Base-by-base conservation (phyloP, 2,329 filamentous ascomycete species). In the Aureobasidium musti region DNA sequence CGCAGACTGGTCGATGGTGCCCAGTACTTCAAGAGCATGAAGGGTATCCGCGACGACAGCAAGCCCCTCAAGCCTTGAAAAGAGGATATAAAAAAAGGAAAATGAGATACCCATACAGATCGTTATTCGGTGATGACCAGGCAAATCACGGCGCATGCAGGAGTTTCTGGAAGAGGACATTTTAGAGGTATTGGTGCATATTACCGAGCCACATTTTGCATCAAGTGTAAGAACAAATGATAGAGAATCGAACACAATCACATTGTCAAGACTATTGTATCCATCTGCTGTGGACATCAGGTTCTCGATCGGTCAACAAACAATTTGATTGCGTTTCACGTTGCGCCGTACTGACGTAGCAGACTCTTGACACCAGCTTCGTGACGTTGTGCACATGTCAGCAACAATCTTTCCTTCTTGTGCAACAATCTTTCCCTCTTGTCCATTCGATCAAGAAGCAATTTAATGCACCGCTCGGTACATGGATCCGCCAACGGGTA, bases 1-100 rank as follows among this genome's bases (percentile, higher is more conserved):
- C 80, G 87, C 69, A 81, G 87, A 69, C 79, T 89, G 69, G 81
- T 83, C 57, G 87, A 89, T 65, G 86, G 86, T 71, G 84, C 84
- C 57, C 86, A 87, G 77, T 75, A 80, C 67, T 87, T 87, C 74
- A 82, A 84, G 78, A 82, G 72, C 66, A 76, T 67, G 68, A 69
- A 71, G 68, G 74, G 74, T 8, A 72, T 75, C 39, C 67, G 73
- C 19, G 65, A 67, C 41, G 67, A 45, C 70, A 69, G 43, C 71
- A 71, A 68, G 71, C 72, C 26, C 39, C 67, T 74, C 30, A 68
- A 70, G 69, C 66, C 71, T 26, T 37, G 41, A 17, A 13, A 39
- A 49, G n/a, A 17, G 14, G 2, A 35, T 8, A 33, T 26, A 54
- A 41, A 19, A 23, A 53, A 64, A 37, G 8, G 14, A 45, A 41